Evolutionary conservation across 2,329 filamentous ascomycete species (phyloP).

Genomic region (Fusarium siculi): DNA sequence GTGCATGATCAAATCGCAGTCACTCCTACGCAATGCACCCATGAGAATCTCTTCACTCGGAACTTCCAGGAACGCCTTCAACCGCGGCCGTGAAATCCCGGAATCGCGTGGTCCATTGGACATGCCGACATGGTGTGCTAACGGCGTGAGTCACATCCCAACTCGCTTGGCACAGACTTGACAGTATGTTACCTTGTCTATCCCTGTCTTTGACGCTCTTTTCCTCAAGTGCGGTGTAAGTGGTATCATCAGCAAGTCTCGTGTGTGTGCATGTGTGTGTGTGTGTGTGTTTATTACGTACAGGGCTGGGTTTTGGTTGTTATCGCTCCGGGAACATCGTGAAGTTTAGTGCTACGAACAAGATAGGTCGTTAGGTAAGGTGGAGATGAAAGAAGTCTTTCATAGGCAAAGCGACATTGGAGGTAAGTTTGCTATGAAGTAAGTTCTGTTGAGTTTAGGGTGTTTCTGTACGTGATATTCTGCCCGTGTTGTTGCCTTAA

Average conservation of each 20-base stretch:
- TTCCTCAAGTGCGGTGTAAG: slow-evolving; percentile 33
- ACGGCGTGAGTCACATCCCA: slow-evolving; percentile 45
- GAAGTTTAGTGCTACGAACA: slow-evolving; percentile 13
- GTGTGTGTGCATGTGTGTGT: slow-evolving; percentile 21
- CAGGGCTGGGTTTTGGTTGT: slow-evolving; percentile 1
- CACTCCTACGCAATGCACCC: neutral
- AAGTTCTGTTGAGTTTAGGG: neutral
- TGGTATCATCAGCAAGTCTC: slow-evolving; percentile 31
- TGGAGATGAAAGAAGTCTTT: slow-evolving; percentile 10
- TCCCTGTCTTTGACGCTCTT: slow-evolving; percentile 4
- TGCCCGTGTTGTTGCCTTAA: neutral
- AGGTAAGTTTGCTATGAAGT: slow-evolving; percentile 6
- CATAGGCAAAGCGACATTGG: slow-evolving; percentile 1
- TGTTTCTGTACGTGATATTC: slow-evolving; percentile 3
- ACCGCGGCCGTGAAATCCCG: slow-evolving; percentile 24
- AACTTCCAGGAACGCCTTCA: slow-evolving; percentile 16
- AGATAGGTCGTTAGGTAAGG: slow-evolving; percentile 2
- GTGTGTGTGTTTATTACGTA: neutral
- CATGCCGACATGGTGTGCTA: slow-evolving; percentile 36
- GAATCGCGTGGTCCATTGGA: slow-evolving; percentile 26
- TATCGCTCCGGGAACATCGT: slow-evolving; percentile 1
- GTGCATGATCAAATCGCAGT: slow-evolving; percentile 15
- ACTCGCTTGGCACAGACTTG: slow-evolving; percentile 18
- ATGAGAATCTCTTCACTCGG: slow-evolving; percentile 1
- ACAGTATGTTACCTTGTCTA: slow-evolving; percentile 18